Base-by-base conservation (phyloP, 2,329 filamentous ascomycete species). In the Monascus ruber region DNA sequence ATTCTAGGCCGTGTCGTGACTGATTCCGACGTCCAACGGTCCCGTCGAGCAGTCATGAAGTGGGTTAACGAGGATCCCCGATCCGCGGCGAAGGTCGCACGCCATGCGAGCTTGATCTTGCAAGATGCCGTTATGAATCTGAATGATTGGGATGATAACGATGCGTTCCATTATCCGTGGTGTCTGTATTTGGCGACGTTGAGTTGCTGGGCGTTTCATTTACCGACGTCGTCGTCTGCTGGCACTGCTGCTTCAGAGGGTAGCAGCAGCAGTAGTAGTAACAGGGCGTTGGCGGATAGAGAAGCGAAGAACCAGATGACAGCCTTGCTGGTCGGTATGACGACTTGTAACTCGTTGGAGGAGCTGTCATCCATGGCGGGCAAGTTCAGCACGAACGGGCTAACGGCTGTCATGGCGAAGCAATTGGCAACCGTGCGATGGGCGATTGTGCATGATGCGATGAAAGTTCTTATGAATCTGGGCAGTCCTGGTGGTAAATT, bases 161-260 rank as follows among this genome's bases (percentile, higher is more conserved):
- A 73, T 33, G 58, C 73, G 0, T 79, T 79, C 50, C 75, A 79
- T 48, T 74, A 77, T 11, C 73, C 75, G 0, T 80, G 76, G 77
- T 75, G 72, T 44, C 51, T 79, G 8, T 79, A 79, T 47, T 59
- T 81, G 1, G 73, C 73, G 0, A 76, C 75, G 0, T 48, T 79
- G 32, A 72, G 72, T 0, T 69, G 71, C 27, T 80, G 76, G 75
- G 69, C 70, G 0, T 76, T 74, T 38, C 73, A 77, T 48, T 70
- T 73, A 36, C 59, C 60, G 24, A 48, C 46, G 24, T 41, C 47
- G 25, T 35, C 28, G n/a, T 17, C 17, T 17, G 17, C 17, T 17
- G 17, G 17, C 17, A 17, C 17, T 17, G 17, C 17, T 17, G n/a
- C 28, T 7, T 31, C 28, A 31, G n/a, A 7, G 28, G 7, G 68